Percentiles rank a stretch among this genome's conserved stretches.
phyloP scores from a whole-genome alignment of 345 rosid species.

The Eucalyptus curtisii region DNA sequence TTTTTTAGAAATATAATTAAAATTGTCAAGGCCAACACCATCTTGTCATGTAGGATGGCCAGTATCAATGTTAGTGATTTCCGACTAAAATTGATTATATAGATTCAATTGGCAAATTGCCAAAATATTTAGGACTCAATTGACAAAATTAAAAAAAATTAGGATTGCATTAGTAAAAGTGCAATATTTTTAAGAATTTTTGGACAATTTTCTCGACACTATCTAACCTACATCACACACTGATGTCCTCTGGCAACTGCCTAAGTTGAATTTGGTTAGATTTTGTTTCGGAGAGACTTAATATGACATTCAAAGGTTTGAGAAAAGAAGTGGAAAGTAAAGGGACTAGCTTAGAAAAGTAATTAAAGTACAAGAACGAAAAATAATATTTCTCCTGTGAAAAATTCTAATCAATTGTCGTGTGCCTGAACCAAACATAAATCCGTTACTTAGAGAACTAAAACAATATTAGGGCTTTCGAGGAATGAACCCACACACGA shows the following conservation, averaged over 20 bases:
- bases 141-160: background rate
- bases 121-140: no score
- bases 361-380: background rate
- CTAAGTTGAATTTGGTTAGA: background rate
- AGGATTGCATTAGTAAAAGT: background rate
- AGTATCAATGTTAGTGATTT: background rate
- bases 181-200: no score
- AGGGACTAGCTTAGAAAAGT: background rate
- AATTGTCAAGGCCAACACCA: no score
- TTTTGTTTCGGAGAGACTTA: background rate
- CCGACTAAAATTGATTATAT: no score
- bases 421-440: background rate
- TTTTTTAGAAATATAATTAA: no score
- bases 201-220: background rate
- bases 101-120: background rate
- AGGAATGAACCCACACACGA: background rate
- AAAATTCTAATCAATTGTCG: no score
- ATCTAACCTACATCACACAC: background rate
- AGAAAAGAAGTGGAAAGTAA: background rate
- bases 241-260: background rate
- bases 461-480: background rate
- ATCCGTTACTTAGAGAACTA: background rate
- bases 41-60: background rate
- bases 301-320: background rate
- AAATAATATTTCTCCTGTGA: background rate